A percentile compares a stretch with the other conserved stretches of the same genome.
These are phyloP conservation scores for Marasmius oreades DNA, from an alignment of 1,284 basidiomycete species.

Conservation along the genomic window DNA sequence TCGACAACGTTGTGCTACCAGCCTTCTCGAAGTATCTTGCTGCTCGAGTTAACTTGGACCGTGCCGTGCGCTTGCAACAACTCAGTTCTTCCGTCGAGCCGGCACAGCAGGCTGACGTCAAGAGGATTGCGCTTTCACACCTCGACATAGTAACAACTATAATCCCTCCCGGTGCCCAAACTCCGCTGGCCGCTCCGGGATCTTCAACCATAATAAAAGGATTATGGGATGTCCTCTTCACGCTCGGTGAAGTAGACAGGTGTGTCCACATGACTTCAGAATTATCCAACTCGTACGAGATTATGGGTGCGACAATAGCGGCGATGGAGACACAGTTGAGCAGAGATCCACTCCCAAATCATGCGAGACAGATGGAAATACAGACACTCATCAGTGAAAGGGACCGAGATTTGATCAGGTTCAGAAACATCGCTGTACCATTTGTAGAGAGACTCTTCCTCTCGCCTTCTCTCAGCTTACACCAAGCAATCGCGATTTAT, in stretches of 20 bases:
- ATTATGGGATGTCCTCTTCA: background rate
- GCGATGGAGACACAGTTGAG: no score
- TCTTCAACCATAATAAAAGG: background rate
- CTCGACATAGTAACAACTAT: background rate
- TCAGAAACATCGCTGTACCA: no score
- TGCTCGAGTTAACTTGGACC: background rate
- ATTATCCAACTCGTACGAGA: no score
- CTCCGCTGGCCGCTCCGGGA: background rate
- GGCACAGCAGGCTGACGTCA: background rate
- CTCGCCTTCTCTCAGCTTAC: no score
- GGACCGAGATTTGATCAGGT: no score
- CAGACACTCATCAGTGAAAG: no score
- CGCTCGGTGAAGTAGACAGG: background rate
- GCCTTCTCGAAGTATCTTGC: background rate
- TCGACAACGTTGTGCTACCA: background rate
- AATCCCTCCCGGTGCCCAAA: background rate
- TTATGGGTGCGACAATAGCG: no score
- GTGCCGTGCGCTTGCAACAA: background rate
- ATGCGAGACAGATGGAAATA: no score
- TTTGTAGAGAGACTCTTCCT: no score
- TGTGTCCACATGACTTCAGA: background rate
- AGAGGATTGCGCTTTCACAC: background rate
- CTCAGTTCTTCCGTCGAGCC: background rate
- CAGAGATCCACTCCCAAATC: no score
- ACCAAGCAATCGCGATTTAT: no score